Evolutionary conservation across 2,329 filamentous ascomycete species (phyloP).

Genomic region (Fusarium miscanthi): DNA sequence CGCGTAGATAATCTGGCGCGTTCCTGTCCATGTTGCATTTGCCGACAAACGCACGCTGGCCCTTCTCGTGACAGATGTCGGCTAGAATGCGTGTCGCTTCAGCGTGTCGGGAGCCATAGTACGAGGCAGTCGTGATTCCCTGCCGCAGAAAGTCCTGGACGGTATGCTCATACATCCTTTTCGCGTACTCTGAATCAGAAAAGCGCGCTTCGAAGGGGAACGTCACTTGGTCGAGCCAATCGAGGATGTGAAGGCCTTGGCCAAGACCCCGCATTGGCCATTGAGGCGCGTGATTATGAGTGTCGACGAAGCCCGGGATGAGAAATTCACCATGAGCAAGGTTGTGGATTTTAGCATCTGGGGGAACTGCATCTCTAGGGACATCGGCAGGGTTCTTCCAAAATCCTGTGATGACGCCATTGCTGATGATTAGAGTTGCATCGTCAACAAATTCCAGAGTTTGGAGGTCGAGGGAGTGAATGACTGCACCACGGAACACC

Average conservation of each 20-base stretch:
- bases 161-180: constrained; percentile 8
- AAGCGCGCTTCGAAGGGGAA: constrained; percentile 55
- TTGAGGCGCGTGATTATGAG: constrained; percentile 75
- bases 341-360: rapidly evolving
- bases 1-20: constrained; percentile 9
- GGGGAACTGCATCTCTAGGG: not conserved
- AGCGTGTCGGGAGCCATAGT: constrained; percentile 18
- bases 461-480: not conserved
- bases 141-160: constrained; percentile 13
- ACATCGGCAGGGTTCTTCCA: not conserved
- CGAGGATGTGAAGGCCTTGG: constrained; percentile 64
- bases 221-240: constrained; percentile 73
- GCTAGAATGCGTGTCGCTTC: constrained; percentile 16
- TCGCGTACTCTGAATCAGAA: constrained; percentile 2
- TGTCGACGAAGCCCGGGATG: constrained; percentile 71
- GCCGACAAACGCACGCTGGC: constrained; percentile 20
- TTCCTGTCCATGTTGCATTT: constrained; percentile 26
- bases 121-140: constrained; percentile 20
- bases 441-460: not conserved
- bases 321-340: not conserved
- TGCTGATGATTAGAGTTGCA: not conserved
- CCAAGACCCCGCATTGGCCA: constrained; percentile 62
- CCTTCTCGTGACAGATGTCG: not conserved
- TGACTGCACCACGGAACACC: constrained; percentile 1
- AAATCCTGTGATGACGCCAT: constrained; percentile 1